These are phyloP conservation scores for Fusarium praegraminearum DNA, from an alignment of 2,329 filamentous ascomycete species.

Conservation along the genomic window DNA sequence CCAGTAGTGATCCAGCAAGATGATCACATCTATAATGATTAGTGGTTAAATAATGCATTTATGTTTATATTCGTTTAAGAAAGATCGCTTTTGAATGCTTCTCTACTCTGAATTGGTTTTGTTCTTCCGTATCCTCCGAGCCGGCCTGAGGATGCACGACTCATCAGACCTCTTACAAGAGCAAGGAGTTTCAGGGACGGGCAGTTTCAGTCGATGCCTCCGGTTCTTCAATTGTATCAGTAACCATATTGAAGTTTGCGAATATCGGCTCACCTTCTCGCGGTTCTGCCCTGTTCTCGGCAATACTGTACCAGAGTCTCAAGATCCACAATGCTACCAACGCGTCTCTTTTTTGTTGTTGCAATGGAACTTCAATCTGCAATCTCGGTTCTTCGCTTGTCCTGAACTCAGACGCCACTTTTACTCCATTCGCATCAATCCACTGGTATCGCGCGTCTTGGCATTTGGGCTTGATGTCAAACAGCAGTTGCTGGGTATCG, in stretches of 20 bases:
- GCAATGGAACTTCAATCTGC: neutral
- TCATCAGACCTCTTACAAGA: neutral
- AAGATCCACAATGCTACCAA: slow-evolving; percentile 29
- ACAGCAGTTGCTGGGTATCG: slow-evolving; percentile 2
- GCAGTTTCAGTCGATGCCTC: neutral
- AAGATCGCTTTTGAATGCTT: neutral
- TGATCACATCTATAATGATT: neutral
- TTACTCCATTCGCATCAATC: neutral
- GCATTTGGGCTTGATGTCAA: slow-evolving; percentile 14
- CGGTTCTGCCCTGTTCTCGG: neutral
- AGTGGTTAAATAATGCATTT: neutral
- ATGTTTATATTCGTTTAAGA: neutral
- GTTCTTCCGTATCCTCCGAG: neutral
- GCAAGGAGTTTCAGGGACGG: rapidly evolving
- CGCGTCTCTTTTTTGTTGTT: neutral
- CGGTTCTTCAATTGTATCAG: neutral
- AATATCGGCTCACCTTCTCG: neutral
- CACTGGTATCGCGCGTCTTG: slow-evolving; percentile 30
- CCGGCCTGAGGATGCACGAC: neutral
- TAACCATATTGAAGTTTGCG: rapidly evolving
- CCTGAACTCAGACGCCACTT: slow-evolving; percentile 5
- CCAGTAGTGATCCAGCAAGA: slow-evolving; percentile 16
- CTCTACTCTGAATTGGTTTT: too few species aligned
- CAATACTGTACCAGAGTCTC: slow-evolving; percentile 28
- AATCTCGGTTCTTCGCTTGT: neutral